Conservation (phyloP, 441 rosid genomes). For the Adansonia madagascariensis region DNA sequence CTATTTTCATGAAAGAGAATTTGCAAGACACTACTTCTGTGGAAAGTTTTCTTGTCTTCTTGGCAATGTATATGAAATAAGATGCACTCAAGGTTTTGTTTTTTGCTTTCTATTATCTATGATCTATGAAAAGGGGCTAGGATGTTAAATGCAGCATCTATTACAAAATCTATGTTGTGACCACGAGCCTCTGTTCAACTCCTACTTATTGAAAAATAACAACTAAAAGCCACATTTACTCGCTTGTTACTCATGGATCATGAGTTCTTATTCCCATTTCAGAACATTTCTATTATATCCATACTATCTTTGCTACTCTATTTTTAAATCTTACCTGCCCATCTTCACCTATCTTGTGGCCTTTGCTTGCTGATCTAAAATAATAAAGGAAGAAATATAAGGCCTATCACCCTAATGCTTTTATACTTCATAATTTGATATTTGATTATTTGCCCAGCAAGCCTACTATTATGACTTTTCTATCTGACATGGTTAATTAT, state of each 20-base stretch:
- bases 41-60: neutral
- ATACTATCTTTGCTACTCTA: neutral
- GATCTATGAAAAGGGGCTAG: neutral
- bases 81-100: conserved; percentile 6
- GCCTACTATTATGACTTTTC: neutral
- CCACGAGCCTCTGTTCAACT: neutral
- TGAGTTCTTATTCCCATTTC: neutral
- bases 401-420: neutral
- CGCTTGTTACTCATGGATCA: neutral
- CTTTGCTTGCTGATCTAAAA: neutral
- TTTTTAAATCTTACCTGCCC: neutral
- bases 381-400: neutral
- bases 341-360: neutral
- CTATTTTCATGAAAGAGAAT: conserved; percentile 8
- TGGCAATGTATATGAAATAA: neutral
- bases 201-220: neutral
- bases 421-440: neutral
- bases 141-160: conserved; percentile 12
- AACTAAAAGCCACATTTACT: neutral
- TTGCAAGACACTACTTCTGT: neutral
- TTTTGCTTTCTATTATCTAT: neutral
- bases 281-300: neutral
- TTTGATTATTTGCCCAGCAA: neutral
- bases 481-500: neutral
- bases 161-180: neutral